Evolutionary conservation across 306 rosid genomes (phyloP), one percentile per base, ranked within the genome.

Genomic region (Phaseolus lunatus): DNA sequence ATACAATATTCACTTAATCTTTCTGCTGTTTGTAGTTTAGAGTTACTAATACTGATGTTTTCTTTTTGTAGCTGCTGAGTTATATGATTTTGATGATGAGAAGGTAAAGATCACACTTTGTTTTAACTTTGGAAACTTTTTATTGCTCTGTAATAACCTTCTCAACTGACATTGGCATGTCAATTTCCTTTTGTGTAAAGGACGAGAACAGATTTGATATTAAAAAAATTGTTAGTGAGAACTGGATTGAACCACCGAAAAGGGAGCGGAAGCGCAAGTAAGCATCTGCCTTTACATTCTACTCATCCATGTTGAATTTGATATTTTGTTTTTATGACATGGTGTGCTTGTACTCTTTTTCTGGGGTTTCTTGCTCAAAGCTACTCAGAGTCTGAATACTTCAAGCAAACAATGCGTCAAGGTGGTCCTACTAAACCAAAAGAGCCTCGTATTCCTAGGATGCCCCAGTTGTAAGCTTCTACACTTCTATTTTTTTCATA

Each of bases 251-350:
- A 82, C 99, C 99, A 39, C 94, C 99, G 16, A 95, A 84, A 85
- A 89, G 99, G 82, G 99, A 95, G 85, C 89, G 99, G 78, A 95
- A 95, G 86, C 97, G 99, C 89, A 95, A 95, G 99, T 92, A 89
- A 69, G 72, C n/a, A 18, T 58, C 43, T 5, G 45, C 16, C 53
- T 72, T 82, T 72, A 50, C 50, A 72, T 71, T 81, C 10, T 44
- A 54, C 56, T 13, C 43, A 10, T 47, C 26, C 78, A 49, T 23
- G 18, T 43, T 72, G 73, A n/a, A n/a, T 84, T 54, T 29, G 61
- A 13, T 77, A 43, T 54, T 59, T 54, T 66, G 18, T 5, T 41
- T 74, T 74, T 24, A 49, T 72, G 64, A 57, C 72, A 43, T 33
- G 67, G 65, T 70, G 29, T 76, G 24, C 16, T 54, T 54, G 1